These are phyloP conservation scores for Penicillium glabrum DNA, from an alignment of 2,329 filamentous ascomycete genomes.

Conservation along the genomic window DNA sequence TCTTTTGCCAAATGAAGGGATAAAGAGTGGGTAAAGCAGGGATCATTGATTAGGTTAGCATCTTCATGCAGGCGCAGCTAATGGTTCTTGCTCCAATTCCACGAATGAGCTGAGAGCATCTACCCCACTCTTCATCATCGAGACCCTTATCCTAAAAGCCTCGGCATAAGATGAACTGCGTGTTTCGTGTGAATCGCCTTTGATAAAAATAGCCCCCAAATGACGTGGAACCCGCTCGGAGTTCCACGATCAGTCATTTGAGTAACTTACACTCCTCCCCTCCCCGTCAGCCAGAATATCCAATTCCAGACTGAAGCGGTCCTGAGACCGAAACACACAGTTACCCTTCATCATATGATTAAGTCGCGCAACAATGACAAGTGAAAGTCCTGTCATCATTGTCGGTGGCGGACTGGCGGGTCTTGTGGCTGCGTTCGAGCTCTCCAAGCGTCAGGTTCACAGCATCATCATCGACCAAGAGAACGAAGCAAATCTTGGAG, in stretches of 20 bases:
- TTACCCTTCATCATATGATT: neutral
- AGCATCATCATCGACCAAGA: constrained; percentile 1
- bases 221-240: neutral
- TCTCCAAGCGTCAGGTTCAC: neutral
- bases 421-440: constrained; percentile 2
- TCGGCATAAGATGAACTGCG: neutral
- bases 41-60: neutral
- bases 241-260: neutral
- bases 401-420: neutral
- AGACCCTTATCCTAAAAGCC: neutral
- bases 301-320: neutral
- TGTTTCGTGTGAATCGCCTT: neutral
- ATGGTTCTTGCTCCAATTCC: neutral
- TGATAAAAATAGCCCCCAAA: neutral
- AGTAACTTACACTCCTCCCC: neutral
- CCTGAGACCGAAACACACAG: neutral
- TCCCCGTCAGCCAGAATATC: neutral
- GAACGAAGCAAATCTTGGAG: neutral
- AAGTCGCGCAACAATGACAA: neutral
- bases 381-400: neutral
- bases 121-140: neutral
- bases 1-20: neutral
- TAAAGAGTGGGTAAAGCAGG: neutral
- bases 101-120: neutral
- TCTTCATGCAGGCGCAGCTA: neutral